Evolutionary conservation across 495 filamentous ascomycete genomes (phyloP), one percentile per base, ranked within the genome.

Genomic region (Penicillium taxi): DNA sequence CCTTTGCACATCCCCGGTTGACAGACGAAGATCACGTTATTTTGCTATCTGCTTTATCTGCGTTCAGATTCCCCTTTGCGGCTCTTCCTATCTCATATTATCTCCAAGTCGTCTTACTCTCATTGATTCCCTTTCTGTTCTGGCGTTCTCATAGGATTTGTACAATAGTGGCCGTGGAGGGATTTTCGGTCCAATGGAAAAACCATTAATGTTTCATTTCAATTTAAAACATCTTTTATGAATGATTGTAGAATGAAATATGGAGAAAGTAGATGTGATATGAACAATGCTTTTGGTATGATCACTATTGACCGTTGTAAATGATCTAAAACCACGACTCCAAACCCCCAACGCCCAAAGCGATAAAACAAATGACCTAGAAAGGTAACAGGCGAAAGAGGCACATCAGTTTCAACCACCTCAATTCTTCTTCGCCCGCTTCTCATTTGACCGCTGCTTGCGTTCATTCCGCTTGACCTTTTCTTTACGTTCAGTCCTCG

Each of bases 391-490:
- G 20, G 24, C 15, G 28, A 27, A 33, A 19, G 50, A 29, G 19
- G 32, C 6, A 24, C 26, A 24, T 22, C 9, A 8, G n/a, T 8
- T 13, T 35, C 37, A 45, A 14, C 31, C 33, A 33, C 35, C 35
- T 42, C 55, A 61, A 27, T 49, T 56, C 52, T 66, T 75, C 58
- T 63, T 63, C 42, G 55, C 55, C 45, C 61, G 70, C 54, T 69
- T 72, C 52, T 80, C 67, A 58, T 86, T 88, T 43, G 72, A 74
- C 57, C 80, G 72, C 74, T 73, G 67, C 58, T 77, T 75, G 38
- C 79, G 66, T 64, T 88, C 81, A 50, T 84, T 81, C 42, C 84
- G 58, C 65, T 72, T 78, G 27, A 85, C 64, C 35, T 61, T 61
- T 35, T 81, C 78, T 49, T 73, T 75, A 16, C 80, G 67, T 59